phyloP scores from a whole-genome alignment of 2,329 filamentous ascomycete genomes.

The Allantophomopsis lycopodina region DNA sequence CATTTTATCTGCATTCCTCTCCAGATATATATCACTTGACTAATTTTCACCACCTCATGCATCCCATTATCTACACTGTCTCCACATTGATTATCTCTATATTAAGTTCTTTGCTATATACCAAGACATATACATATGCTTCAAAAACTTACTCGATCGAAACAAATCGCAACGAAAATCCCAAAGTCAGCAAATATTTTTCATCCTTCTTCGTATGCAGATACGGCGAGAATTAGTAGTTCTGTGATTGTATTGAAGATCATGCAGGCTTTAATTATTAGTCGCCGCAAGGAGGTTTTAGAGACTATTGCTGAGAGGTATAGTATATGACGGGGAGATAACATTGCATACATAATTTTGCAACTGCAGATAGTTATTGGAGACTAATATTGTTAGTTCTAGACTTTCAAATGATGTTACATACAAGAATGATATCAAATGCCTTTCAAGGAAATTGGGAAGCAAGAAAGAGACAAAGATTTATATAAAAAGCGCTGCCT shows the following conservation, averaged over 20 bases:
- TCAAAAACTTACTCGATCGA: conserved; percentile 1
- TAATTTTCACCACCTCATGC: no score
- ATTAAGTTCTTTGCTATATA: no score
- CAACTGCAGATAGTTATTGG: neutral
- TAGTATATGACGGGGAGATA: conserved; percentile 28
- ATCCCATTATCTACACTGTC: no score
- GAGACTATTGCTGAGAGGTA: conserved; percentile 26
- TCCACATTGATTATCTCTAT: no score
- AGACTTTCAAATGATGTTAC: conserved; percentile 39
- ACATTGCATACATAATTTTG: conserved; percentile 13
- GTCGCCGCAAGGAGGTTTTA: conserved; percentile 17
- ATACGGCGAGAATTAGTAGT: conserved; percentile 33
- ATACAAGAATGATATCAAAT: conserved; percentile 40
- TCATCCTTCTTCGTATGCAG: conserved; percentile 27
- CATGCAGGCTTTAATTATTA: conserved; percentile 17
- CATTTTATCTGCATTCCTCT: no score
- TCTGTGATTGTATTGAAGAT: conserved; percentile 21
- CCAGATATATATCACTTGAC: no score
- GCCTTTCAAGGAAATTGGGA: conserved; percentile 34
- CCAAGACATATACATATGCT: neutral
- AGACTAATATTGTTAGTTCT: no score
- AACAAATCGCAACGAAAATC: conserved; percentile 4
- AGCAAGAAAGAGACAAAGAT: conserved; percentile 39
- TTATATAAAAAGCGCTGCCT: conserved; percentile 42
- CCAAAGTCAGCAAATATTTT: conserved; percentile 30